Base-by-base conservation (phyloP, 2,329 filamentous ascomycete genomes). In the Chrysoporthe puriensis region DNA sequence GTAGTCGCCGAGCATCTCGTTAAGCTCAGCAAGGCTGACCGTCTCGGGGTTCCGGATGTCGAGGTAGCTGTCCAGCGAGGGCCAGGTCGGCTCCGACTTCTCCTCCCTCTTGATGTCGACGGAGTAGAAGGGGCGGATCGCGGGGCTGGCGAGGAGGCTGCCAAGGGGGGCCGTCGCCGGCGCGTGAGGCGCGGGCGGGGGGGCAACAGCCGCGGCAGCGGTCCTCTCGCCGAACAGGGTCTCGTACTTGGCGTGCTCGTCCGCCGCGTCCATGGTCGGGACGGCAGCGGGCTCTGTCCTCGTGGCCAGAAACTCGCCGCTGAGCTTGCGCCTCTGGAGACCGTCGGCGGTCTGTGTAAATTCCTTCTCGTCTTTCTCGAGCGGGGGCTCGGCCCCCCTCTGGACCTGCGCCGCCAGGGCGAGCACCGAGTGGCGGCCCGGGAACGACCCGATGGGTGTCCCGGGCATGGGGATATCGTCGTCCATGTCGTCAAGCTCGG, bases 301-400 rank as follows among this genome's bases (percentile, higher is more conserved):
- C 32, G 72, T 64, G 43, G 72, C 67, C 16, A 81, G 76, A 43
- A 81, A 69, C 52, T 82, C 81, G 40, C 84, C 83, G 57, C 78
- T 83, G 32, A 89, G 81, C 74, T 89, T 90, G 70, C 86, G 82
- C 76, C 87, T 89, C 74, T 88, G 92, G 73, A 98, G 87, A 61
- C 91, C 93, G 72, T 93, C 92, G 18, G 96, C 96, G 1, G 94
- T 98, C 80, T 97, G 93, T 7, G 95, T 97, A 76, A 99, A 99
- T 79, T 98, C 96, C 76, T 91, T 92, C 83, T 98, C 95, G 73
- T 98, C 95, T 74, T 92, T 93, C 81, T 98, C 95, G 48, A 98
- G 84, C 18, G 94, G 93, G 63, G 95, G 94, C 71, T 93, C 96
- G 34, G 91, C 89, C n/a, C 90, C 91, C 69, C 92, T 89, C 69